These are phyloP conservation scores for Lophium mytilinum DNA, from an alignment of 495 filamentous ascomycete species.

Conservation along the genomic window DNA sequence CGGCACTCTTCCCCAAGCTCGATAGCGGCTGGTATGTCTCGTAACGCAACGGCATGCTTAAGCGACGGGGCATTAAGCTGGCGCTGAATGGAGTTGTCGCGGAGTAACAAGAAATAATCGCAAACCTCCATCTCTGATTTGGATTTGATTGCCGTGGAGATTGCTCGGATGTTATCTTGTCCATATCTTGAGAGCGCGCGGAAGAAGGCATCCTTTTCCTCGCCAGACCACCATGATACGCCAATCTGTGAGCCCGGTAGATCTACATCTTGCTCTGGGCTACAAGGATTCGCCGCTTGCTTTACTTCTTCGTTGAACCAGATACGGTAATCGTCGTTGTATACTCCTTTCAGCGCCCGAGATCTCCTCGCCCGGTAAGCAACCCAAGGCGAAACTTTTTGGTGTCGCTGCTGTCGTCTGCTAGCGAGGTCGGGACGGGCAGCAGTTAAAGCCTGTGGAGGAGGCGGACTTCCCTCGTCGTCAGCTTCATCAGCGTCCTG, in stretches of 20 bases:
- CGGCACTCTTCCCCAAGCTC: slow-evolving; percentile 64
- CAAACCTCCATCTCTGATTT: slow-evolving; percentile 70
- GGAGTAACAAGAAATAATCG: slow-evolving; percentile 56
- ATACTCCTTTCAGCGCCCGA: slow-evolving; percentile 4
- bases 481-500: too few relatives aligned
- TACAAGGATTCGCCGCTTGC: slow-evolving; percentile 11
- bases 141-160: slow-evolving; percentile 55
- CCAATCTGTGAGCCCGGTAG: slow-evolving; percentile 51
- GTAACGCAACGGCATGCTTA: slow-evolving; percentile 16
- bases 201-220: slow-evolving; percentile 67
- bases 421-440: too few relatives aligned
- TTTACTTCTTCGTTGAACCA: slow-evolving; percentile 21
- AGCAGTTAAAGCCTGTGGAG: too few relatives aligned
- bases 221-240: slow-evolving; percentile 54
- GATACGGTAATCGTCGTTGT: slow-evolving; percentile 22
- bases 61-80: slow-evolving; percentile 23
- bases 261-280: slow-evolving; percentile 4
- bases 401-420: too few relatives aligned
- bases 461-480: too few relatives aligned
- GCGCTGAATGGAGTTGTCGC: slow-evolving; percentile 38
- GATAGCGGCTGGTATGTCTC: slow-evolving; percentile 59
- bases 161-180: slow-evolving; percentile 47
- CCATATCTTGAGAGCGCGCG: slow-evolving; percentile 54
- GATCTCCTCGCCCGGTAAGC: neutral
- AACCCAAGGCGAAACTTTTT: neutral